Evolutionary conservation across 192 early-diverging fungal genomes (phyloP).

Genomic region (Cetraspora pellucida): DNA sequence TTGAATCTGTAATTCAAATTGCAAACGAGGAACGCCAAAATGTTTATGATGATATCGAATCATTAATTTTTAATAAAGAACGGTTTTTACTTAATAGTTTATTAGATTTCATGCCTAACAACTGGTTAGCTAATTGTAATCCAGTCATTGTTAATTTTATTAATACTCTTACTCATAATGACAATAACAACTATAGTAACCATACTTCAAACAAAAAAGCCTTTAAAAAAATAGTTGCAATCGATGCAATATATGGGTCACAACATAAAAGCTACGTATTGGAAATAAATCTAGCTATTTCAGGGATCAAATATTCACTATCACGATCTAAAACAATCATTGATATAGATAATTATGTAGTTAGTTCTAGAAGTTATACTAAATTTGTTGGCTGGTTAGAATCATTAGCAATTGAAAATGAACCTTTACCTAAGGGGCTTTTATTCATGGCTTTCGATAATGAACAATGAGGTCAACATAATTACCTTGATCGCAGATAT

Average conservation of each 20-base stretch:
- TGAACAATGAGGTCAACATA: slow-evolving; percentile 7
- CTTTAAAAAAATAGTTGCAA: neutral
- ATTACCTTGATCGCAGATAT: slow-evolving; percentile 13
- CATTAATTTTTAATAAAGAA: too few relatives aligned
- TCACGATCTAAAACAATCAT: slow-evolving; percentile 3
- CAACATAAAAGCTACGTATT: slow-evolving; percentile 16
- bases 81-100: too few relatives aligned
- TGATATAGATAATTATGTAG: neutral
- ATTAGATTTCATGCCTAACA: too few relatives aligned
- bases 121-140: too few relatives aligned
- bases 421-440: neutral
- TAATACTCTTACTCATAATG: too few relatives aligned
- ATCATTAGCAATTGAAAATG: neutral
- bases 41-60: too few relatives aligned
- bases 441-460: slow-evolving; percentile 17
- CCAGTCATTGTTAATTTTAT: too few relatives aligned
- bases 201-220: neutral
- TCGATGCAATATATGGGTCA: slow-evolving; percentile 14
- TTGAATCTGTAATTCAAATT: too few relatives aligned
- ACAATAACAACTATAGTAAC: too few relatives aligned
- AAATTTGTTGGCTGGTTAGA: neutral
- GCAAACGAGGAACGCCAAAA: too few relatives aligned
- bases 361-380: neutral
- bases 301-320: slow-evolving; percentile 14
- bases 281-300: slow-evolving; percentile 1